Evolutionary conservation across 805 yeast genomes (phyloP).

Genomic region (Yarrowia bubula): DNA sequence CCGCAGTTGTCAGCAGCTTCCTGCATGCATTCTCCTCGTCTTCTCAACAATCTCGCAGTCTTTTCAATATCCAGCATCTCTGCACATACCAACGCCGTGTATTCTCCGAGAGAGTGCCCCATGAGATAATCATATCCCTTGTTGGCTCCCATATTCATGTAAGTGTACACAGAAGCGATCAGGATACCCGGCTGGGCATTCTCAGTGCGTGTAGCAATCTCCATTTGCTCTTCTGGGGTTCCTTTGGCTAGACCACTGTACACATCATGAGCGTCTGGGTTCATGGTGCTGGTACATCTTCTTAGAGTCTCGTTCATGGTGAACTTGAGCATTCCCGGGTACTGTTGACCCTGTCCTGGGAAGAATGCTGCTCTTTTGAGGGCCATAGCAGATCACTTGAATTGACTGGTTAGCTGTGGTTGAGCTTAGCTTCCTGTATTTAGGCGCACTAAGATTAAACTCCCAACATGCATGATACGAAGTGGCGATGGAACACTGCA

Average conservation of each 20-base stretch:
- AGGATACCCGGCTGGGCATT: slow-evolving; percentile 22
- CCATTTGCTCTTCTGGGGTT: background rate
- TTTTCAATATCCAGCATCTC: slow-evolving; percentile 2
- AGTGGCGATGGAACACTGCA: background rate
- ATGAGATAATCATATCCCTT: background rate
- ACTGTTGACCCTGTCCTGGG: slow-evolving; percentile 18
- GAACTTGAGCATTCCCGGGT: background rate
- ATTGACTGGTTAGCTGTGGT: no score
- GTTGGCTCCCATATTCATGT: background rate
- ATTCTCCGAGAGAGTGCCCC: slow-evolving; percentile 25
- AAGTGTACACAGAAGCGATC: background rate
- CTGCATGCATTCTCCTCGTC: slow-evolving; percentile 13
- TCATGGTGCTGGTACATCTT: no score
- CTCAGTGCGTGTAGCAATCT: background rate
- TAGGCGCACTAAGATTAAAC: background rate
- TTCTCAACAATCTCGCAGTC: background rate
- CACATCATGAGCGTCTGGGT: no score
- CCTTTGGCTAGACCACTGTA: no score
- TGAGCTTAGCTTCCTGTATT: no score
- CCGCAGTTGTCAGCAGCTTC: background rate
- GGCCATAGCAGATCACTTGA: no score
- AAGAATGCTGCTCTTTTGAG: slow-evolving; percentile 4
- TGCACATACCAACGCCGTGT: slow-evolving; percentile 20
- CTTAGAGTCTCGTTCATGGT: no score
- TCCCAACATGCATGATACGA: slow-evolving; percentile 18